phyloP scores from a whole-genome alignment of 2,329 filamentous ascomycete species.

The Colletotrichum eleusines region DNA sequence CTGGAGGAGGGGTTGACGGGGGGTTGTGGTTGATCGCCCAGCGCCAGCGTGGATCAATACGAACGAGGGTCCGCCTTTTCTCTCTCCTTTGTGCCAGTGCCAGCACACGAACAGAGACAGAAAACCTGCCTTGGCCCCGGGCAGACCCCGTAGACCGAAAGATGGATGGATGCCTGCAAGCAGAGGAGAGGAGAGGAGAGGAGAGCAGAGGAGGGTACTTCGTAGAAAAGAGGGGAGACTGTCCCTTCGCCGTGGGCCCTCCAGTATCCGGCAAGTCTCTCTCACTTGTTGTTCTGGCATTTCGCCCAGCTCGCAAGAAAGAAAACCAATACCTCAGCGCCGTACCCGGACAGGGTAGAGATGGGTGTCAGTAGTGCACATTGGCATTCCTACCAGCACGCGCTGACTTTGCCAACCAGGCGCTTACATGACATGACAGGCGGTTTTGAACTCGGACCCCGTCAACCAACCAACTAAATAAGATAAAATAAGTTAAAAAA shows the following conservation, averaged over 20 bases:
- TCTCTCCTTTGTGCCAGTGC: slow-evolving; percentile 31
- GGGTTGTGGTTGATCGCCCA: slow-evolving; percentile 32
- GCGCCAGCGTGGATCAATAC: slow-evolving; percentile 39
- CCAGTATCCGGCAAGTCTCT: neutral
- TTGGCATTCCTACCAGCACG: slow-evolving; percentile 4
- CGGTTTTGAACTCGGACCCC: neutral
- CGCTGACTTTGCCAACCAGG: slow-evolving; percentile 4
- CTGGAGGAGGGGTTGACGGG: slow-evolving; percentile 22
- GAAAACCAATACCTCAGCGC: neutral
- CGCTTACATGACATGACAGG: slow-evolving; percentile 4
- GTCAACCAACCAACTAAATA: too few relatives aligned
- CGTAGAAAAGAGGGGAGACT: too few relatives aligned
- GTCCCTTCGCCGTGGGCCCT: neutral
- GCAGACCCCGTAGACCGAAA: slow-evolving; percentile 27
- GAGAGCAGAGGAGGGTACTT: neutral
- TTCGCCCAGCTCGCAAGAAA: neutral
- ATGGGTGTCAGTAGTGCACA: slow-evolving; percentile 12
- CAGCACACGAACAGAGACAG: slow-evolving; percentile 30
- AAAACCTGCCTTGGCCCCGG: slow-evolving; percentile 34
- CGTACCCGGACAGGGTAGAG: neutral
- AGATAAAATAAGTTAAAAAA: too few relatives aligned
- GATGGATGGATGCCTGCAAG: slow-evolving; percentile 22
- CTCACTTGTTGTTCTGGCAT: slow-evolving; percentile 1
- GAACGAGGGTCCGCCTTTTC: slow-evolving; percentile 34
- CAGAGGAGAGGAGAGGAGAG: neutral